Evolutionary conservation across 768 basidiomycete species (phyloP), one percentile per base, ranked within the genome.

Genomic region (Sarcodon sp.): DNA sequence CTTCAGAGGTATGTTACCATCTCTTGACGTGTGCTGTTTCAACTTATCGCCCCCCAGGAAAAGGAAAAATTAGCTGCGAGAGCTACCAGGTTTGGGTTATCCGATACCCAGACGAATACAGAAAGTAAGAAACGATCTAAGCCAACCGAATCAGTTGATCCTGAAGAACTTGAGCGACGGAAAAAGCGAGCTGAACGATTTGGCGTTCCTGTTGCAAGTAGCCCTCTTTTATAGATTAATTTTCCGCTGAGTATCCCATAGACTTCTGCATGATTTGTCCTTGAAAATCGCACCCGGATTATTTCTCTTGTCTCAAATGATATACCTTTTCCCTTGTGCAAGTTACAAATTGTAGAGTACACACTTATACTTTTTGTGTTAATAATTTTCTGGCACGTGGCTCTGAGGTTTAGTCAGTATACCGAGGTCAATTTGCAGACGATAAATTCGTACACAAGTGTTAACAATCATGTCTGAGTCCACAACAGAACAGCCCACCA

Each of bases 181-280:
- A 72, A 60, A 56, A 83, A 76, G 60, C 66, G 82, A n/a, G 78
- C 78, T 35, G 79, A 79, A 56, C 70, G 81, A 16, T 84, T 84
- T 61, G 77, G 75, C 16, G 48, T 64, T 13, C 15, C 58, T 16
- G 31, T 51, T 0, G 51, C 39, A 13, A 27, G 15, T 16, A 13
- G 39, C 27, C 39, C 3, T 27, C 21, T 27, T 4, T 27, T 27
- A 27, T 27, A 27, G 21, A 27, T 27, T 27, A 27, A 27, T 27
- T 27, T 27, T 4, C 21, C 21, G 21, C 21, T 27, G 21, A 27
- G 3, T 27, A 27, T 27, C 4, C 21, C 21, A 27, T 27, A 27
- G 21, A 4, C 21, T 27, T 27, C 21, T 27, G 21, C 21, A 27
- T 27, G 21, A 27, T 27, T 27, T 2, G 4, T 27, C 21, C 21